These are phyloP conservation scores for Mycena venus DNA, from an alignment of 768 basidiomycete genomes.

Conservation along the genomic window DNA sequence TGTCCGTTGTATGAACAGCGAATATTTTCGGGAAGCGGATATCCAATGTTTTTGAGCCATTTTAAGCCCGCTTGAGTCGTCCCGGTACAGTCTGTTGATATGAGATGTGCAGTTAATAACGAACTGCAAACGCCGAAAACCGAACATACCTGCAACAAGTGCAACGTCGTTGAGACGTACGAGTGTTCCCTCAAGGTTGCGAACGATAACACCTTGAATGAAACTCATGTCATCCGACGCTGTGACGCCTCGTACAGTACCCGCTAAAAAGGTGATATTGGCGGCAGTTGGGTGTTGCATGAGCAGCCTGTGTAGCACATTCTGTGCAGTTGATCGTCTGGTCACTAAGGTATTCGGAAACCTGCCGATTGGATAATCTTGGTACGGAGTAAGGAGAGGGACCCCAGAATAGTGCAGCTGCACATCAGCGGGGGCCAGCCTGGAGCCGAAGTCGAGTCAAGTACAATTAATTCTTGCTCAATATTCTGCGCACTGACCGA, in stretches of 20 bases:
- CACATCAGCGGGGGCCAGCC: slow-evolving; percentile 23
- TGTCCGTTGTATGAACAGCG: slow-evolving; percentile 35
- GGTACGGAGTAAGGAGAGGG: neutral
- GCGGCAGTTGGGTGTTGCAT: neutral
- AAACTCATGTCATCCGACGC: neutral
- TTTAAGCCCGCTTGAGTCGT: slow-evolving; percentile 34
- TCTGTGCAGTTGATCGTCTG: slow-evolving; percentile 36
- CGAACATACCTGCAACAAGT: slow-evolving; percentile 9
- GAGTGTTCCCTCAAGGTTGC: slow-evolving; percentile 25
- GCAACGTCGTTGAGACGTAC: slow-evolving; percentile 7
- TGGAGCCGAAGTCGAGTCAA: neutral
- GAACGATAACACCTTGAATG: slow-evolving; percentile 15
- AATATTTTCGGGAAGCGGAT: neutral
- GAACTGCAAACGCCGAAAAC: neutral
- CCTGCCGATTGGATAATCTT: neutral
- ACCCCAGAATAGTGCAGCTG: slow-evolving; percentile 31
- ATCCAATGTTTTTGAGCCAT: slow-evolving; percentile 28
- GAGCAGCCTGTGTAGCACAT: slow-evolving; percentile 30
- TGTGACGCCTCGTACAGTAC: slow-evolving; percentile 10
- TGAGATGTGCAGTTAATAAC: too few relatives aligned
- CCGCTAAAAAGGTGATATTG: slow-evolving; percentile 14
- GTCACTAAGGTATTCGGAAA: slow-evolving; percentile 29
- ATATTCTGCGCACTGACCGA: too few relatives aligned
- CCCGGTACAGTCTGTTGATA: slow-evolving; percentile 45
- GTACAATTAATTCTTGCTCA: neutral